Evolutionary conservation across 2,329 filamentous ascomycete genomes (phyloP).

Genomic region (Ceratocystiopsis sp.): DNA sequence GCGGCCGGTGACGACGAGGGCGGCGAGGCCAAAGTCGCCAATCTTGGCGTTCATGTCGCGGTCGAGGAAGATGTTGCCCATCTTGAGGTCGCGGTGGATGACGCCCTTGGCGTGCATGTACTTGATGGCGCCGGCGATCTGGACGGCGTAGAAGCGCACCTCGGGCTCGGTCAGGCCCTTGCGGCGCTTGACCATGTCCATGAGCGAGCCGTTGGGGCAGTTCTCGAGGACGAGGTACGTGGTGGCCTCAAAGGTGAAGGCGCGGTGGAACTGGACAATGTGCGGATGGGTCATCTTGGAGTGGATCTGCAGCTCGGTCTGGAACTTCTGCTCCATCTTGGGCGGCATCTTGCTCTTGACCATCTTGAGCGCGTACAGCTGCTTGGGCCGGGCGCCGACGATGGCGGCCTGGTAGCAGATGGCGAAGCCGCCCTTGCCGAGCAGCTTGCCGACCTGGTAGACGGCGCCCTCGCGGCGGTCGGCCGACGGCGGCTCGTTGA

Average conservation of each 20-base stretch:
- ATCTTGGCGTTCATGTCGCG: slow-evolving; percentile 94
- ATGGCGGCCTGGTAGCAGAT: slow-evolving; percentile 52
- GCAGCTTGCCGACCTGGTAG: slow-evolving; percentile 56
- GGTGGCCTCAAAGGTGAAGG: slow-evolving; percentile 75
- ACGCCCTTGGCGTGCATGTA: slow-evolving; percentile 94
- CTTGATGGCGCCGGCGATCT: slow-evolving; percentile 92
- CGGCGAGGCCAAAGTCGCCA: slow-evolving; percentile 90
- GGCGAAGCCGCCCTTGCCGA: slow-evolving; percentile 70
- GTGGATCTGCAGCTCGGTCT: slow-evolving; percentile 87
- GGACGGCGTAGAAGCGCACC: slow-evolving; percentile 81
- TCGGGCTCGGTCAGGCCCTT: slow-evolving; percentile 86
- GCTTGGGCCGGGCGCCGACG: slow-evolving; percentile 46
- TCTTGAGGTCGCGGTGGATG: slow-evolving; percentile 92
- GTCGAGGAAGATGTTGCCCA: slow-evolving; percentile 94
- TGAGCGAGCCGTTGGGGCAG: slow-evolving; percentile 87
- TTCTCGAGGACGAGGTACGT: slow-evolving; percentile 92
- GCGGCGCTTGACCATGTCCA: slow-evolving; percentile 92
- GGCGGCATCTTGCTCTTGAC: slow-evolving; percentile 68
- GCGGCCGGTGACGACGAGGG: slow-evolving; percentile 75
- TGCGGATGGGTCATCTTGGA: slow-evolving; percentile 95
- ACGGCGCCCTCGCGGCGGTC: slow-evolving; percentile 54
- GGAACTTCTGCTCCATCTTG: slow-evolving; percentile 73
- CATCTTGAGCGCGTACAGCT: slow-evolving; percentile 62
- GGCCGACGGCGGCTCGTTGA: slow-evolving; percentile 45
- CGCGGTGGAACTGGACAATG: slow-evolving; percentile 87